Percentiles rank a stretch among this genome's conserved stretches.
Conservation (phyloP, 1,139 yeast genomes). For the Waltiozyma sp. region DNA sequence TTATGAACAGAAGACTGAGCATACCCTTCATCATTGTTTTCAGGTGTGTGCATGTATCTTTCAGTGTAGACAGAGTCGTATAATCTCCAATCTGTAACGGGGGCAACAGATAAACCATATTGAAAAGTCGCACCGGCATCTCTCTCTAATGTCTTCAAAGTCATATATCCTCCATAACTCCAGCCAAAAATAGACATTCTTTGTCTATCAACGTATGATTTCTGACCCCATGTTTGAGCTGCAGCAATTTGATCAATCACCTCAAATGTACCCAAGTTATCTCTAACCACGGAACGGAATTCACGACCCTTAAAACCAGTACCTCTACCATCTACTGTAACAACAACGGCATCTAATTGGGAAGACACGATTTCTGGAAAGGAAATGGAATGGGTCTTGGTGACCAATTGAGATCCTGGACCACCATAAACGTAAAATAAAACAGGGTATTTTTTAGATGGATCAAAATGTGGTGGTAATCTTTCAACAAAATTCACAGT, state of each 20-base stretch:
- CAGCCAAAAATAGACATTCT: constrained; percentile 73
- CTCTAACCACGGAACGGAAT: constrained; percentile 56
- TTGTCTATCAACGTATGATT: constrained; percentile 43
- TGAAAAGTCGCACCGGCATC: constrained; percentile 51
- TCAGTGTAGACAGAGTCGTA: constrained; percentile 75
- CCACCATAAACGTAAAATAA: constrained; percentile 72
- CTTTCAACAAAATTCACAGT: constrained; percentile 53
- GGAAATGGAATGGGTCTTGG: constrained; percentile 39
- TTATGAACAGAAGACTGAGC: constrained; percentile 40
- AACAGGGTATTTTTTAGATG: constrained; percentile 45
- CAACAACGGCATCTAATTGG: constrained; percentile 60
- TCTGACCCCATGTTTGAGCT: constrained; percentile 45
- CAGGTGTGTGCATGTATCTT: constrained; percentile 65
- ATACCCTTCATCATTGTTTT: constrained; percentile 50
- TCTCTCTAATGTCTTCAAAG: constrained; percentile 60
- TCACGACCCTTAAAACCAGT: constrained; percentile 58
- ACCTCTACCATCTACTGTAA: constrained; percentile 77
- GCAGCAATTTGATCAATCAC: constrained; percentile 63
- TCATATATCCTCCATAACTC: constrained; percentile 76
- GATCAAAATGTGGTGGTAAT: constrained; percentile 51
- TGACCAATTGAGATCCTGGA: constrained; percentile 68
- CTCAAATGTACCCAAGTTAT: constrained; percentile 56
- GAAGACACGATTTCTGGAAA: constrained; percentile 61
- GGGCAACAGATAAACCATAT: constrained; percentile 71
- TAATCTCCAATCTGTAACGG: constrained; percentile 68